These are phyloP conservation scores for Phaeotremella skinneri DNA, from an alignment of 768 basidiomycete genomes.

Conservation along the genomic window DNA sequence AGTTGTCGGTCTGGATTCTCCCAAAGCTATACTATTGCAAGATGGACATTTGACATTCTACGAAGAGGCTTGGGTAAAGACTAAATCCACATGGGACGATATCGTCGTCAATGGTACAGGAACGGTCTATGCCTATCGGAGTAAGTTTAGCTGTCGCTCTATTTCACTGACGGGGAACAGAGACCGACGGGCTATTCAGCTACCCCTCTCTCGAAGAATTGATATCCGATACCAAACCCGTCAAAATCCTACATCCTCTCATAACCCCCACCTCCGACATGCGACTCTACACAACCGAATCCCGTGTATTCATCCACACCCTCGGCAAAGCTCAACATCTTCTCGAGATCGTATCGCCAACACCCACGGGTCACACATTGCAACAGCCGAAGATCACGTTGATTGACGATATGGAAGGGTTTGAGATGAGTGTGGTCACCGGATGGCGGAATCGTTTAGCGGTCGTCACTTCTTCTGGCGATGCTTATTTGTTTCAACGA, in stretches of 20 bases:
- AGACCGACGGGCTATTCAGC: constrained; percentile 9
- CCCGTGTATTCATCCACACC: constrained; percentile 23
- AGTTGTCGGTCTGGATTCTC: constrained; percentile 20
- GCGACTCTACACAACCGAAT: constrained; percentile 28
- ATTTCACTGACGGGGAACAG: constrained; percentile 5
- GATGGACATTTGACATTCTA: constrained; percentile 8
- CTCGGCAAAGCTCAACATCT: constrained; percentile 15
- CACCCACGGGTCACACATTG: constrained; percentile 1
- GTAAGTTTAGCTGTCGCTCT: background rate
- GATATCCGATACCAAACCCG: background rate
- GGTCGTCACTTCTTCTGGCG: constrained; percentile 23
- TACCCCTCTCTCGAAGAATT: constrained; percentile 18
- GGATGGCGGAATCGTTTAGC: constrained; percentile 26
- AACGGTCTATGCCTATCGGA: constrained; percentile 12
- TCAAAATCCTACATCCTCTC: constrained; percentile 15
- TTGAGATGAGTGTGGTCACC: constrained; percentile 14
- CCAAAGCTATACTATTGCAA: constrained; percentile 14
- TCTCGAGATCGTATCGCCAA: constrained; percentile 20
- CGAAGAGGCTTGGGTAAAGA: background rate
- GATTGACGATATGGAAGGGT: constrained; percentile 34
- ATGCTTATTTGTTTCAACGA: constrained; percentile 24
- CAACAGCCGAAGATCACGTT: too few relatives aligned
- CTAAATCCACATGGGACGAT: constrained; percentile 16
- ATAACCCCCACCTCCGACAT: constrained; percentile 5
- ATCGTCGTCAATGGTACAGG: constrained; percentile 24